phyloP scores from a whole-genome alignment of 2,329 filamentous ascomycete genomes.

The Aspergillus jensenii region DNA sequence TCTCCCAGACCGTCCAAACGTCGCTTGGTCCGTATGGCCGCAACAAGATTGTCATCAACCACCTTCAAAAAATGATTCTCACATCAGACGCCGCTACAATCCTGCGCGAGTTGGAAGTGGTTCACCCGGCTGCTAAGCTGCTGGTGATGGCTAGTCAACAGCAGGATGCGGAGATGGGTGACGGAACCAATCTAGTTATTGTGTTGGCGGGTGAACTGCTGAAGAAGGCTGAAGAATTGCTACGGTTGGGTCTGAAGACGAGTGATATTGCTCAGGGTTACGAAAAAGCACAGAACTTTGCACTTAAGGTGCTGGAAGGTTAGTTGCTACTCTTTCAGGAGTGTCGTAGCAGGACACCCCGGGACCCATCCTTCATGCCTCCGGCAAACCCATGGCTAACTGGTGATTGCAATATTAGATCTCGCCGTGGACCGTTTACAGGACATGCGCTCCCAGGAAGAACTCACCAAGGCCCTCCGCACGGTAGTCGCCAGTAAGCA shows the following conservation, averaged over 20 bases:
- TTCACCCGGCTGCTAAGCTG: conserved; percentile 95
- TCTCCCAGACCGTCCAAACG: conserved; percentile 93
- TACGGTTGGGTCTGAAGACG: conserved; percentile 97
- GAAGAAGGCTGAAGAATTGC: conserved; percentile 93
- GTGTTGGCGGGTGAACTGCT: conserved; percentile 91
- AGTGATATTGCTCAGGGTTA: conserved; percentile 95
- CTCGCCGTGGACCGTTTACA: conserved; percentile 87
- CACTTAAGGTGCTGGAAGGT: conserved; percentile 79
- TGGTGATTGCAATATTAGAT: conserved; percentile 47
- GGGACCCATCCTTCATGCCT: background rate
- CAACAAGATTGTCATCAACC: conserved; percentile 99
- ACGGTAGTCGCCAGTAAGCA: conserved; percentile 98
- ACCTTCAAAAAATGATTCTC: conserved; percentile 98
- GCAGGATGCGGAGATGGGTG: conserved; percentile 98
- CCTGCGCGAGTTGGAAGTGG: conserved; percentile 93
- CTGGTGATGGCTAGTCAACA: conserved; percentile 99
- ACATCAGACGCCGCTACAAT: conserved; percentile 98
- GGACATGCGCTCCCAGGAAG: conserved; percentile 74
- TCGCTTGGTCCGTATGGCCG: conserved; percentile 95
- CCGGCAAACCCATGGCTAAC: background rate
- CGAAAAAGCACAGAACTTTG: conserved; percentile 88
- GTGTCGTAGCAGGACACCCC: background rate
- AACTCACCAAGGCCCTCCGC: conserved; percentile 91
- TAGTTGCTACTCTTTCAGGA: background rate
- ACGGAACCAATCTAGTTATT: conserved; percentile 97